Percentiles rank a stretch among this genome's conserved stretches.
Conservation (phyloP, 257 asterid species). For the Phtheirospermum japonicum region DNA sequence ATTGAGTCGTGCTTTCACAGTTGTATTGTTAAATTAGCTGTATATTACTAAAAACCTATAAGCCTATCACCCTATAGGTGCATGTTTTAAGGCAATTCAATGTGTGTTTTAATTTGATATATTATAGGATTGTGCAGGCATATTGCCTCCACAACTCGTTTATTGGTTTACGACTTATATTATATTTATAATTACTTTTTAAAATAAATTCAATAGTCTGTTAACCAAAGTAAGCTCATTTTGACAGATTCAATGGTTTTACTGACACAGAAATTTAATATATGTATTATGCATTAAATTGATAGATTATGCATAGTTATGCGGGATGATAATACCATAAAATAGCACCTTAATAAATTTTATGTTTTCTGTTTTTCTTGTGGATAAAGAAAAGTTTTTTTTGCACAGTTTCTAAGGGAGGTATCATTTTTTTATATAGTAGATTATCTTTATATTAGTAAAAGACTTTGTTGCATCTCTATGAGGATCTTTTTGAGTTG, state of each 20-base stretch:
- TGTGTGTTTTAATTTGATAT: background rate
- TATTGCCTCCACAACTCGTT: too few species aligned
- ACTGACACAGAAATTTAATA: slow-evolving; percentile 34
- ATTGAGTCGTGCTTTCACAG: background rate
- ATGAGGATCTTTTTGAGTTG: background rate
- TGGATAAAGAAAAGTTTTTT: slow-evolving; percentile 33
- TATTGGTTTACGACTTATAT: too few species aligned
- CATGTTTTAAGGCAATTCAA: background rate
- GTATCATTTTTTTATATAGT: slow-evolving; percentile 24
- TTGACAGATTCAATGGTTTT: slow-evolving; percentile 44
- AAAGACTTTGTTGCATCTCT: background rate
- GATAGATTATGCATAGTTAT: background rate
- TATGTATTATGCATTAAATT: background rate
- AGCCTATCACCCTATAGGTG: background rate
- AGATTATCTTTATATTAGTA: background rate
- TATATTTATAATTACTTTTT: too few species aligned
- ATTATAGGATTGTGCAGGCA: background rate
- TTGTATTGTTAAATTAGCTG: background rate
- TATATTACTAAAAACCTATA: background rate
- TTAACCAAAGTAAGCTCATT: slow-evolving; percentile 8
- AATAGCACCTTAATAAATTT: background rate
- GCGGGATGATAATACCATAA: background rate
- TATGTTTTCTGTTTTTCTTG: slow-evolving; percentile 25
- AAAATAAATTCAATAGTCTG: slow-evolving; percentile 1
- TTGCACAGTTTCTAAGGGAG: slow-evolving; percentile 33